Percentiles rank a stretch among this genome's conserved stretches.
Conservation (phyloP, 2,329 filamentous ascomycete genomes). For the Botryotinia calthae region DNA sequence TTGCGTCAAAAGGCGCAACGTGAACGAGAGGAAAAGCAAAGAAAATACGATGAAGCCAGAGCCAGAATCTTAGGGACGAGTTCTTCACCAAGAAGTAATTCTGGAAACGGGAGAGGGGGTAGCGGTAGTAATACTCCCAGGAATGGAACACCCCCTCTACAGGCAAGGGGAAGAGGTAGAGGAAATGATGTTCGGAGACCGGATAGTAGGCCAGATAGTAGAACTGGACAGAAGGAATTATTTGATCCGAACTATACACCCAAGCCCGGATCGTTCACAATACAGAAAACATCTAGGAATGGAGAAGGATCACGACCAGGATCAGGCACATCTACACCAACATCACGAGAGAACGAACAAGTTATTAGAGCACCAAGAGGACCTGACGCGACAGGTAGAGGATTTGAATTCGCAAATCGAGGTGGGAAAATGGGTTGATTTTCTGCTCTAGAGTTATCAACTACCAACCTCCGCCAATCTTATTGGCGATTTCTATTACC, state of each 20-base stretch:
- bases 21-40: conserved; percentile 85
- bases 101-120: conserved; percentile 17
- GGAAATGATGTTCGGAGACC: conserved; percentile 39
- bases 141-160: conserved; percentile 60
- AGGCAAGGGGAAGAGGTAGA: conserved; percentile 47
- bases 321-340: conserved; percentile 47
- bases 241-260: conserved; percentile 73
- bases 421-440: conserved; percentile 53
- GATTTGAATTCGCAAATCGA: conserved; percentile 71
- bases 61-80: conserved; percentile 76
- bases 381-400: conserved; percentile 72
- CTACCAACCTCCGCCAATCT: conserved; percentile 97
- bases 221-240: conserved; percentile 54
- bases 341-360: conserved; percentile 59
- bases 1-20: conserved; percentile 72
- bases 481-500: conserved; percentile 84
- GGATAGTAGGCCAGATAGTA: conserved; percentile 33
- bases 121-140: conserved; percentile 47
- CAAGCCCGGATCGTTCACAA: conserved; percentile 54
- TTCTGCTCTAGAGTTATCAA: conserved; percentile 61
- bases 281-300: conserved; percentile 43
- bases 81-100: conserved; percentile 43
- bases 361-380: conserved; percentile 73
- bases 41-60: conserved; percentile 82
- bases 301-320: conserved; percentile 43